These are phyloP conservation scores for Xylaria sp. DNA, from an alignment of 2,329 filamentous ascomycete species.

Conservation along the genomic window DNA sequence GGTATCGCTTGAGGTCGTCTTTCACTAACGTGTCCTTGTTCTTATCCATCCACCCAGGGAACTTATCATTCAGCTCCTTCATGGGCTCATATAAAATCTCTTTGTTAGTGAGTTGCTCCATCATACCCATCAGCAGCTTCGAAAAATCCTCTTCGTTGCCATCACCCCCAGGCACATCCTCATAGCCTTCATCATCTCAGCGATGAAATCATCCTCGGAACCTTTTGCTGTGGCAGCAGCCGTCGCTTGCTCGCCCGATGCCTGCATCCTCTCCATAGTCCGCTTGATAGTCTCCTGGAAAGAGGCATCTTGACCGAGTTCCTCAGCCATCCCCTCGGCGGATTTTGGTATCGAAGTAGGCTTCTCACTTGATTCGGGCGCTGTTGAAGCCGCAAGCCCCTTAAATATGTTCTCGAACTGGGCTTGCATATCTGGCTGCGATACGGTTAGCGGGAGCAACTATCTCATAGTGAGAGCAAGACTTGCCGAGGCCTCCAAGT, in stretches of 20 bases:
- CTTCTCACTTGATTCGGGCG: slow-evolving; percentile 36
- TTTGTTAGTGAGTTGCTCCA: slow-evolving; percentile 98
- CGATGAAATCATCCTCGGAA: slow-evolving; percentile 78
- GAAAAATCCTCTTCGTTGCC: slow-evolving; percentile 83
- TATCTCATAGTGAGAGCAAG: neutral
- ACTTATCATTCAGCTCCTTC: slow-evolving; percentile 95
- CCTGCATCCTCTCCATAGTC: slow-evolving; percentile 96
- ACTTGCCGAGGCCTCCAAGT: slow-evolving; percentile 66
- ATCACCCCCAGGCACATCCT: slow-evolving; percentile 61
- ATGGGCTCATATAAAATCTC: slow-evolving; percentile 98
- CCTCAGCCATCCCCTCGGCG: slow-evolving; percentile 37
- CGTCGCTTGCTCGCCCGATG: slow-evolving; percentile 83
- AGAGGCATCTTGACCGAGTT: slow-evolving; percentile 61
- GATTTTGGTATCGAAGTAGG: slow-evolving; percentile 34
- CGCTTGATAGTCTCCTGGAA: slow-evolving; percentile 93
- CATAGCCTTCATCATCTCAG: slow-evolving; percentile 92
- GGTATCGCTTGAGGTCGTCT: slow-evolving; percentile 80
- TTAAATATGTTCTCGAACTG: slow-evolving; percentile 82
- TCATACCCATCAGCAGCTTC: slow-evolving; percentile 96
- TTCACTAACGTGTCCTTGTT: slow-evolving; percentile 69
- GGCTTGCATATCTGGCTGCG: slow-evolving; percentile 72
- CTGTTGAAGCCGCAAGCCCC: slow-evolving; percentile 64
- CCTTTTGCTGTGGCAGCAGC: slow-evolving; percentile 73
- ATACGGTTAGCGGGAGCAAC: slow-evolving; percentile 3
- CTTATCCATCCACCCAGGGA: slow-evolving; percentile 84